Evolutionary conservation across 352 stramenopile genomes (phyloP).

Genomic region (Phytophthora crassamura): DNA sequence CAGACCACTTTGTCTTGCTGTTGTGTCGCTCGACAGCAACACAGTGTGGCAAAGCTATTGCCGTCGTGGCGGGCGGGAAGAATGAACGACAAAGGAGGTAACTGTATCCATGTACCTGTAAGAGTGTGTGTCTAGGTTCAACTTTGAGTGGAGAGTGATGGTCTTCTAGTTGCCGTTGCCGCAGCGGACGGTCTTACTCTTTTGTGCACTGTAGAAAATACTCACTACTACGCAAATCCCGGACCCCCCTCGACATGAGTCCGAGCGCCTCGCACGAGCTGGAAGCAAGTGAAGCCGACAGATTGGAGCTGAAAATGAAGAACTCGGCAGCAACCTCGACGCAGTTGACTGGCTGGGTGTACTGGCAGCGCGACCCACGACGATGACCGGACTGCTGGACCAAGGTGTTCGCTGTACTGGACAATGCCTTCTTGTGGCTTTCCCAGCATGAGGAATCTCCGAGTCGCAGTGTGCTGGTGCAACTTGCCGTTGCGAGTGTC

Average conservation of each 20-base stretch:
- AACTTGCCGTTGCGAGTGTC: constrained; percentile 61
- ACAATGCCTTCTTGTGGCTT: constrained; percentile 63
- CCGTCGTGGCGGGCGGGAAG: neutral
- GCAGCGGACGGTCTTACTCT: too few relatives aligned
- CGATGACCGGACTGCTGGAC: constrained; percentile 62
- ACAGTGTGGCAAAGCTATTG: constrained; percentile 3
- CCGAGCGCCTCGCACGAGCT: neutral
- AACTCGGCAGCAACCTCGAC: neutral
- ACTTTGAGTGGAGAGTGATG: constrained; percentile 22
- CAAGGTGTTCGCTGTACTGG: constrained; percentile 67
- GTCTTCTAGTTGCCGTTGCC: neutral
- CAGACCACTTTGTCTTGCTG: too few relatives aligned
- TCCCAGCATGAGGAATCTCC: constrained; percentile 50
- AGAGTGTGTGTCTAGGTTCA: constrained; percentile 28
- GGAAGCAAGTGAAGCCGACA: neutral
- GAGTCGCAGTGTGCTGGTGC: constrained; percentile 46
- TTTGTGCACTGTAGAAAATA: constrained; percentile 1
- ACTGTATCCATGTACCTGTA: constrained; percentile 16
- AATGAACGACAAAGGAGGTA: too few relatives aligned
- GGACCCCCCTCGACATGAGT: neutral
- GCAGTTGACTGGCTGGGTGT: constrained; percentile 52
- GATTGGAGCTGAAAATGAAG: constrained; percentile 9
- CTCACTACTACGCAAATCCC: neutral
- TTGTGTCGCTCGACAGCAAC: too few relatives aligned
- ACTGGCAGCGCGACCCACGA: constrained; percentile 63